Evolutionary conservation across 257 asterid species (phyloP), one percentile per base, ranked within the genome.

Genomic region (Penstemon davidsonii): DNA sequence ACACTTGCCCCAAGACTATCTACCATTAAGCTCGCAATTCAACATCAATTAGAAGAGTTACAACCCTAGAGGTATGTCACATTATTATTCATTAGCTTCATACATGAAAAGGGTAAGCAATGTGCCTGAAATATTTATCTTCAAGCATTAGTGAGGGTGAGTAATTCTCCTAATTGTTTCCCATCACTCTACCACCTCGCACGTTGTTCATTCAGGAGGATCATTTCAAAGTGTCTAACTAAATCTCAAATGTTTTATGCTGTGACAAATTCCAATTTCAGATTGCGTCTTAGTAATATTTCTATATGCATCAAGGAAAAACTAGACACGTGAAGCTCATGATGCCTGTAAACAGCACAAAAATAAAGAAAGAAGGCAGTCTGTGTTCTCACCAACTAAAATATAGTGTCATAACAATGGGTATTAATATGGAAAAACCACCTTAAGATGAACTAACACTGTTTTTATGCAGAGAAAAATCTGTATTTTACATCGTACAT

Each of bases 391-490:
- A 62, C 62, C 38, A 53, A 60, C n/a, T 42, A 64, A 12, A 49
- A 25, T 41, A 42, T 37, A 33, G 47, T 6, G 45, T 45, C 51
- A 59, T 39, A 59, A 44, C 13, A 39, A 44, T 41, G 64, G 46
- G 70, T 38, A 25, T n/a, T 25, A 54, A 9, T 60, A 10, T 46
- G 55, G 10, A 74, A 53, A 45, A 7, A 63, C 5, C 62, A 41
- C 15, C 43, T 66, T 54, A 44, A 66, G 46, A 11, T 64, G 18
- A 63, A 47, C 73, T 51, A 52, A 70, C 25, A 64, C 56, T 45
- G 74, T 25, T 65, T 40, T 43, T 25, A 25, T 71, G 44, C 39
- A 69, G 56, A 52, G 56, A 68, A 68, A n/a, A 51, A 62, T 44
- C 47, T 58, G 66, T 44, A 62, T 56, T 33, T 43, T 55, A 50